Evolutionary conservation across 345 rosid genomes (phyloP).

Genomic region (Populus pruinosa): DNA sequence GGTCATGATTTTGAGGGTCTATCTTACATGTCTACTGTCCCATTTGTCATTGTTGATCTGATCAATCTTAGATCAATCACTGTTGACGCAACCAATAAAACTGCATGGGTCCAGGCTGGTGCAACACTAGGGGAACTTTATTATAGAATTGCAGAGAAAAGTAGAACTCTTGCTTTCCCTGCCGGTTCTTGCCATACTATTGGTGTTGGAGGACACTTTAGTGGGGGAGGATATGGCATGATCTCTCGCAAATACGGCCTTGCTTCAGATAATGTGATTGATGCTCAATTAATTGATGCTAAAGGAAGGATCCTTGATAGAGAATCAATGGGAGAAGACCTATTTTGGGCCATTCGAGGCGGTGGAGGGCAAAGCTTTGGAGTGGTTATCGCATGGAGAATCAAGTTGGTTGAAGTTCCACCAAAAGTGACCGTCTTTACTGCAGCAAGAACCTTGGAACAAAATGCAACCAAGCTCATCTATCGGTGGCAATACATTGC

Average conservation of each 20-base stretch:
- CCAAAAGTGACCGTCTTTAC: constrained; percentile 3
- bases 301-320: background rate
- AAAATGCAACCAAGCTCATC: too few species aligned
- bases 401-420: constrained; percentile 16
- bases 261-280: background rate
- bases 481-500: too few species aligned
- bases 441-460: too few species aligned
- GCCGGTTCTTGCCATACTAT: background rate
- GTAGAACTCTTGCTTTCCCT: constrained; percentile 37
- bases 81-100: constrained; percentile 36
- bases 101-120: constrained; percentile 71
- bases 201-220: background rate
- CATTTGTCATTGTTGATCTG: constrained; percentile 35
- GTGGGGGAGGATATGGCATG: background rate
- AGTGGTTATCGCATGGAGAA: constrained; percentile 48
- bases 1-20: too few species aligned
- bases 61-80: constrained; percentile 48
- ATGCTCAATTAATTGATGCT: background rate
- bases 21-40: too few species aligned
- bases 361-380: constrained; percentile 78
- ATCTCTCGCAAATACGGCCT: background rate
- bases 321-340: background rate
- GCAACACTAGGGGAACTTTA: constrained; percentile 70
- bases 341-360: constrained; percentile 53
- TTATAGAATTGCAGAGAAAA: constrained; percentile 49